Conservation (phyloP, 2,329 filamentous ascomycete genomes). For the Bisporella sp. region DNA sequence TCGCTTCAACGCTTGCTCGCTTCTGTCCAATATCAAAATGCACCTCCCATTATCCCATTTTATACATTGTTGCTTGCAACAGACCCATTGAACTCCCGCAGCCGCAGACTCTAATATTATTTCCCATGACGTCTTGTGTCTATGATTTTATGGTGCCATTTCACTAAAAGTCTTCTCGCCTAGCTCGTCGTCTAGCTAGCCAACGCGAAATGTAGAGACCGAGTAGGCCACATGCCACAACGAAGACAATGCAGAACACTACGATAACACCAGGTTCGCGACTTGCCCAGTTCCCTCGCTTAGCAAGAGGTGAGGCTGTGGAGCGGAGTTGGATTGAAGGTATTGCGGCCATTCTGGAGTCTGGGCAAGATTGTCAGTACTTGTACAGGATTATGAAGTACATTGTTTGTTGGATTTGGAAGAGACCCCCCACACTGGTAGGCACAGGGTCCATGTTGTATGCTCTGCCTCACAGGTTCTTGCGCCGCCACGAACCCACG, state of each 20-base stretch:
- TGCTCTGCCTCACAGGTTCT: too few species aligned
- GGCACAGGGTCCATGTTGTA: too few species aligned
- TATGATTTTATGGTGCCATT: neutral
- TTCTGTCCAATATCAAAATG: too few species aligned
- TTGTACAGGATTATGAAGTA: too few species aligned
- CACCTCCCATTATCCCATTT: too few species aligned
- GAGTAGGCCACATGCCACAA: conserved; percentile 44
- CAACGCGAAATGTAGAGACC: conserved; percentile 41
- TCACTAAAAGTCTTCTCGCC: too few species aligned
- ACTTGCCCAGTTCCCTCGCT: conserved; percentile 49
- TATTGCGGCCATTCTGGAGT: conserved; percentile 14
- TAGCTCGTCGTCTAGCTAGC: conserved; percentile 23
- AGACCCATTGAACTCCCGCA: neutral
- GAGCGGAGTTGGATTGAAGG: conserved; percentile 8
- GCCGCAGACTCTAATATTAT: neutral
- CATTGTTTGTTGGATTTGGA: too few species aligned
- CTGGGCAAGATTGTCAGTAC: neutral
- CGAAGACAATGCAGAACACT: conserved; percentile 54
- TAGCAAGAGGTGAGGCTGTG: conserved; percentile 30
- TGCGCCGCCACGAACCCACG: too few species aligned
- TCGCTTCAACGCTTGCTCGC: too few species aligned
- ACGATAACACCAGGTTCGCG: conserved; percentile 53
- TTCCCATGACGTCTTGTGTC: too few species aligned
- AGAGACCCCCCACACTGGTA: too few species aligned
- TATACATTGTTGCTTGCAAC: too few species aligned